Conservation (phyloP, 2,329 filamentous ascomycete genomes). For the Chaetomiaceae sp. region DNA sequence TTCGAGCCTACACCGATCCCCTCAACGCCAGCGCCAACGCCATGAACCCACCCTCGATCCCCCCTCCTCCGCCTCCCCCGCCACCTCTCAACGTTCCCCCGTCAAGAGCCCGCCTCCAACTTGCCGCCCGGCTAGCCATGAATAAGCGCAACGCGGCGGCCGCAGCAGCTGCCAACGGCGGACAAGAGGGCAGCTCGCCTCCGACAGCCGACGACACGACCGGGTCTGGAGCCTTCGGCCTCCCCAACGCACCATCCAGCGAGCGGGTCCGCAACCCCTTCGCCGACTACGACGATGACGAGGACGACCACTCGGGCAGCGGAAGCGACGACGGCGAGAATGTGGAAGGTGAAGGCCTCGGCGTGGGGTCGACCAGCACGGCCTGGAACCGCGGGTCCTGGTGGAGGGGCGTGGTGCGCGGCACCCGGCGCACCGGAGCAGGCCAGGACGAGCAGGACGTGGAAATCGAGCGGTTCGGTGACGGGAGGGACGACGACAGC, state of each 20-base stretch:
- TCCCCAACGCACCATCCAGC: conserved; percentile 15
- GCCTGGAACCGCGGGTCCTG: conserved; percentile 35
- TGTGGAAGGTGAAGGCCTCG: conserved; percentile 32
- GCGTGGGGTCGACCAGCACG: neutral
- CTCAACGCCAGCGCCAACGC: conserved; percentile 45
- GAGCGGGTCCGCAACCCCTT: conserved; percentile 47
- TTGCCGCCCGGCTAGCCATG: conserved; percentile 81
- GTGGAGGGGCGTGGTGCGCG: conserved; percentile 34
- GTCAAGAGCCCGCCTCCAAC: conserved; percentile 77
- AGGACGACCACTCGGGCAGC: conserved; percentile 46
- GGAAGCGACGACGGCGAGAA: conserved; percentile 40
- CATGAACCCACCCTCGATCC: conserved; percentile 55
- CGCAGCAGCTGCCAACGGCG: conserved; percentile 35
- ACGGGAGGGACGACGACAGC: conserved; percentile 34
- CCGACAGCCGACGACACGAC: conserved; percentile 30
- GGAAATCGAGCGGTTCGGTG: conserved; percentile 31
- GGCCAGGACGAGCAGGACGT: conserved; percentile 15
- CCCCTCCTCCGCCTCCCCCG: conserved; percentile 60
- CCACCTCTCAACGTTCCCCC: conserved; percentile 81
- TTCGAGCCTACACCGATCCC: conserved; percentile 56
- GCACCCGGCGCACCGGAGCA: conserved; percentile 16
- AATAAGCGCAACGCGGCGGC: conserved; percentile 58
- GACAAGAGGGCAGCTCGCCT: conserved; percentile 35
- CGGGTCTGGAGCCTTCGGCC: conserved; percentile 25
- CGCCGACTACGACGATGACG: conserved; percentile 54